Percentiles rank a stretch among this genome's conserved stretches.
Conservation (phyloP, 352 stramenopile species). For the Saprolegnia parasitica region DNA sequence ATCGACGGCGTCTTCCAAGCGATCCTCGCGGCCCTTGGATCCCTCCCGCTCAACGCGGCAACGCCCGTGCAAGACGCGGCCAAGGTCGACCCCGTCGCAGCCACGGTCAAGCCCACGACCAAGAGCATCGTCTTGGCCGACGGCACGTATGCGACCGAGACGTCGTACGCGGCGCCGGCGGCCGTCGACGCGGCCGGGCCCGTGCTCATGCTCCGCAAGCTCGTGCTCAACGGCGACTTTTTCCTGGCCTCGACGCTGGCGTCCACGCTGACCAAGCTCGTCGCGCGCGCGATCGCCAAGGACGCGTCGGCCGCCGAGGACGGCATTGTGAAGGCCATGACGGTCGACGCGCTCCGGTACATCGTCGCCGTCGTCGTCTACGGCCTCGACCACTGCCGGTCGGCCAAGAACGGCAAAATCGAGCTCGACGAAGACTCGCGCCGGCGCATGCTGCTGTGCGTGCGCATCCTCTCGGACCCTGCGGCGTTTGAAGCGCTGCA, state of each 20-base stretch:
- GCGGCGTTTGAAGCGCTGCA: conserved; percentile 54
- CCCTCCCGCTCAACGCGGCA: conserved; percentile 63
- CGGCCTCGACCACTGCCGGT: conserved; percentile 30
- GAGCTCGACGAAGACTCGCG: conserved; percentile 92
- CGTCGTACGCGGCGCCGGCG: conserved; percentile 57
- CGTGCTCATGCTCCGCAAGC: conserved; percentile 69
- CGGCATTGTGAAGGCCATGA: conserved; percentile 56
- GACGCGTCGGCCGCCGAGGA: conserved; percentile 41
- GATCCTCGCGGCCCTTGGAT: conserved; percentile 87
- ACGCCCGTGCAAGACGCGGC: conserved; percentile 23
- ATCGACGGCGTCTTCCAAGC: conserved; percentile 68
- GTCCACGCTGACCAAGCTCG: conserved; percentile 96
- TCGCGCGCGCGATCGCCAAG: conserved; percentile 75
- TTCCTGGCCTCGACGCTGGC: conserved; percentile 93
- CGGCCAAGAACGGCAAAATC: conserved; percentile 72
- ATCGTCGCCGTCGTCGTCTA: conserved; percentile 75
- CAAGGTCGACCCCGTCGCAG: conserved; percentile 31
- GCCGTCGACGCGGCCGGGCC: conserved; percentile 64
- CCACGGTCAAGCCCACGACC: conserved; percentile 80
- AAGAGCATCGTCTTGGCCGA: conserved; percentile 98
- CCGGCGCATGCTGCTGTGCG: conserved; percentile 94
- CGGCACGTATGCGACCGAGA: conserved; percentile 99
- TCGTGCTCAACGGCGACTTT: conserved; percentile 93
- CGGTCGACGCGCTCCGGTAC: conserved; percentile 62
- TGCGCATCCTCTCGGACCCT: conserved; percentile 93